Evolutionary conservation across 768 basidiomycete species (phyloP), one percentile per base, ranked within the genome.

Genomic region (Termitomyces sp.): DNA sequence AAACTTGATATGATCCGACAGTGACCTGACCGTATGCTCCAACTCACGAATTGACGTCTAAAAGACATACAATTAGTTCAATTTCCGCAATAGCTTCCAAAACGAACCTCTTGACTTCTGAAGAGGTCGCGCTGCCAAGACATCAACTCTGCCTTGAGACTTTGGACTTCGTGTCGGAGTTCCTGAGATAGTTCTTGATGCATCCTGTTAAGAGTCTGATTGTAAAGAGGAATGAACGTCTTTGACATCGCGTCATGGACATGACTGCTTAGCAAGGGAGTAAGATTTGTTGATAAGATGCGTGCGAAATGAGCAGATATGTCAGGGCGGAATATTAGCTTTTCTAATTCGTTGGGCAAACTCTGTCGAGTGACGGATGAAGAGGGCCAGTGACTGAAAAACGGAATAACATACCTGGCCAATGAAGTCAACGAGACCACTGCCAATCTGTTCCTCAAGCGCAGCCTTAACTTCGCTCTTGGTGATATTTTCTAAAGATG

Each of bases 1-100:
- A 72, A 84, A 89, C 66, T 90, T 92, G 64, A 93, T 82, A 66
- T 93, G 91, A 48, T 93, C 91, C 30, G 87, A 79, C 53, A 93
- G 73, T 22, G 81, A 63, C 51, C 89, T 78, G 53, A 93, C 85
- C 6, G 82, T 83, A 61, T 85, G 86, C 68, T 93, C 91, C 54
- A 93, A 78, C 41, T 93, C 90, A 57, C 89, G 81, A 54, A 93
- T 88, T 24, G 87, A 73, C 28, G 81, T 74, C 90, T 92, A 56
- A 14, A 42, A 38, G 22, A 45, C 32, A 15, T 43, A 14, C 61
- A 26, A 15, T 62, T 22, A 56, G 34, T 55, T 49, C 57, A 21
- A 58, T 58, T 51, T 53, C 60, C 42, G 61, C 15, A 21, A 12
- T 38, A 28, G 30, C 7, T 37, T 21, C 15, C 24, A 4, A 15